Percentiles rank a stretch among this genome's conserved stretches.
These are phyloP conservation scores for Trypanosoma lewisi DNA, from an alignment of 208 protist species.

Conservation along the genomic window DNA sequence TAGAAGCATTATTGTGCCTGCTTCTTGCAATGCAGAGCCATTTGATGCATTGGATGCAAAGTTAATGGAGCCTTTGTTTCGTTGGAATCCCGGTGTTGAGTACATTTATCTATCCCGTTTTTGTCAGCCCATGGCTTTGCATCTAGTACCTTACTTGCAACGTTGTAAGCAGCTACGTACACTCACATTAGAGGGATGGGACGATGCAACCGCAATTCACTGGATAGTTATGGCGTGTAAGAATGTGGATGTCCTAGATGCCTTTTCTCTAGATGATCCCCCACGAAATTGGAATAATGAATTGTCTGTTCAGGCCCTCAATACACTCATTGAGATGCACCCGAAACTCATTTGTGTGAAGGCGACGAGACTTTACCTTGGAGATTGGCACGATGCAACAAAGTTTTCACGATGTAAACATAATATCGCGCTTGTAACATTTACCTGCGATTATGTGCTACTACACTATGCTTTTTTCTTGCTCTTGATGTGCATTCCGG, in stretches of 20 bases:
- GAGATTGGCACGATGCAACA: conserved; percentile 82
- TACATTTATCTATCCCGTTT: conserved; percentile 82
- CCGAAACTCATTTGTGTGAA: conserved; percentile 76
- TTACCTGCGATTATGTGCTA: conserved; percentile 73
- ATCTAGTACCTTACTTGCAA: conserved; percentile 61
- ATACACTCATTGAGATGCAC: conserved; percentile 90
- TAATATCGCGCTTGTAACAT: conserved; percentile 81
- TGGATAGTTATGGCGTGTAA: conserved; percentile 86
- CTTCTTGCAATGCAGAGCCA: conserved; percentile 59
- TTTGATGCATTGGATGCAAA: conserved; percentile 83
- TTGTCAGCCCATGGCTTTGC: conserved; percentile 79
- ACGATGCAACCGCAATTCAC: conserved; percentile 84
- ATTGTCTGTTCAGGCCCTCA: conserved; percentile 82
- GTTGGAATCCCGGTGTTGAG: conserved; percentile 86
- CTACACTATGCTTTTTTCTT: conserved; percentile 70
- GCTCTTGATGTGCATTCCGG: conserved; percentile 42
- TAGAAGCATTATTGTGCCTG: conserved; percentile 80
- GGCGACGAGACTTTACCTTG: conserved; percentile 67
- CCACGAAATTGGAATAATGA: conserved; percentile 84
- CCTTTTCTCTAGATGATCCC: conserved; percentile 69
- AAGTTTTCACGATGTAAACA: conserved; percentile 86
- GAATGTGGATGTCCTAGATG: conserved; percentile 75
- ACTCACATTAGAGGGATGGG: conserved; percentile 85
- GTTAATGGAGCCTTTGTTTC: conserved; percentile 79
- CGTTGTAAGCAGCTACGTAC: conserved; percentile 57